Evolutionary conservation across 805 yeast genomes (phyloP), one percentile per base, ranked within the genome.

Genomic region (Candida alai): DNA sequence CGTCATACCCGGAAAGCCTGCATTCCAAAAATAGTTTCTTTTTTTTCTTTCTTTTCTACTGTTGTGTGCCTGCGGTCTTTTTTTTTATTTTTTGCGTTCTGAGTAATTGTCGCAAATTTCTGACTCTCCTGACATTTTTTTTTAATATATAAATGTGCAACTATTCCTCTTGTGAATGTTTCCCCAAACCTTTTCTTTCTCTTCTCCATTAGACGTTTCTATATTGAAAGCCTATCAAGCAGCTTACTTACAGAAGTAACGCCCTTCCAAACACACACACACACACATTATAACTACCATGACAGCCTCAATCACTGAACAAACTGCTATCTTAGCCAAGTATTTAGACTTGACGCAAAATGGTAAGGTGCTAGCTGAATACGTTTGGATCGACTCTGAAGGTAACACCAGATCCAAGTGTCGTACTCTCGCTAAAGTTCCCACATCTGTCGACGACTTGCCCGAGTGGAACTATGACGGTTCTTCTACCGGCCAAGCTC

Each of bases 391-490:
- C 50, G 98, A 93, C 61, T 85, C 95, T 49, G 74, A 83, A 46
- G 95, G 95, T 59, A 76, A 80, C 56, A 63, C 88, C 53, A 85
- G 98, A 72, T 86, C 97, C 42, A 93, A 93, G 73, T 88, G 96
- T 68, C 84, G 81, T 67, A 93, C 98, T 38, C 70, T 93, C 47
- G 55, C 54, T 54, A 76, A 78, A 66, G 73, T 67, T 55, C 83
- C 93, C 36, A 56, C 76, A 29, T 70, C 83, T 23, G 69, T 87
- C 35, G 90, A 84, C 43, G 95, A 93, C 58, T 74, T 93, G 52
- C 97, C 97, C 49, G 96, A 90, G 68, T 93, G 98, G 98, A 93
- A 93, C 76, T 93, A 93, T 55, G 98, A 93, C 64, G 98, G 98
- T 67, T 89, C 97, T 28, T 89, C 97, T 21, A 93, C 98, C 35